Conservation (phyloP, 257 asterid species). For the Perilla frutescens region DNA sequence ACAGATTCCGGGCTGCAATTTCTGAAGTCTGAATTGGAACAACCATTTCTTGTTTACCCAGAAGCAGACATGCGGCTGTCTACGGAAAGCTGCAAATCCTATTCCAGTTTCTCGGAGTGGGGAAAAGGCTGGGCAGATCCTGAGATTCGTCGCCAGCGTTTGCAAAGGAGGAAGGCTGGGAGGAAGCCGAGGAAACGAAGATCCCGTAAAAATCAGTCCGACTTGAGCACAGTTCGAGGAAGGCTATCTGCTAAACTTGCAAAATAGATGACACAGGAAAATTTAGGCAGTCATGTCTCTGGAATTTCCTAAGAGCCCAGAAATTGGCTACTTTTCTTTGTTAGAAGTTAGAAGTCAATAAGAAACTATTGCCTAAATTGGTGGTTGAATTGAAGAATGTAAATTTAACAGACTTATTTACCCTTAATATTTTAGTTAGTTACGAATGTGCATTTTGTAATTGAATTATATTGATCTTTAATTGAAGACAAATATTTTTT, state of each 20-base stretch:
- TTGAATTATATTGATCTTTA: too few relatives aligned
- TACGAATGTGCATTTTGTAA: too few relatives aligned
- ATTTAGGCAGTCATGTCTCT: background rate
- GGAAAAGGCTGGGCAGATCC: conserved; percentile 93
- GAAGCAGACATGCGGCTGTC: conserved; percentile 82
- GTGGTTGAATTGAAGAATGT: background rate
- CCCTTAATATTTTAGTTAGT: too few relatives aligned
- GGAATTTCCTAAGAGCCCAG: background rate
- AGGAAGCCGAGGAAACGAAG: conserved; percentile 53
- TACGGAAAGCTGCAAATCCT: conserved; percentile 42
- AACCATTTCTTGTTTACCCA: conserved; percentile 57
- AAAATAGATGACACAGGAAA: conserved; percentile 33
- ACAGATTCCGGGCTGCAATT: conserved; percentile 56
- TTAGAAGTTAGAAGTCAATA: background rate
- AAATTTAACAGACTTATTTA: too few relatives aligned
- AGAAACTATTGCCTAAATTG: background rate
- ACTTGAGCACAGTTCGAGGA: conserved; percentile 66
- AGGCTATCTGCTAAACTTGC: conserved; percentile 67
- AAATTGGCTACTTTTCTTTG: background rate
- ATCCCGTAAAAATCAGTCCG: conserved; percentile 37
- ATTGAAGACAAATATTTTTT: too few relatives aligned
- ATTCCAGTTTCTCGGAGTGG: conserved; percentile 77
- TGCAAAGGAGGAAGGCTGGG: conserved; percentile 39
- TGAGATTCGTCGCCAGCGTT: conserved; percentile 73
- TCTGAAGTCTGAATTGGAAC: conserved; percentile 46